Evolutionary conservation across 371 early-diverging fungal species (phyloP), one percentile per base, ranked within the genome.

Genomic region (Polyrhizophydium stewartii): DNA sequence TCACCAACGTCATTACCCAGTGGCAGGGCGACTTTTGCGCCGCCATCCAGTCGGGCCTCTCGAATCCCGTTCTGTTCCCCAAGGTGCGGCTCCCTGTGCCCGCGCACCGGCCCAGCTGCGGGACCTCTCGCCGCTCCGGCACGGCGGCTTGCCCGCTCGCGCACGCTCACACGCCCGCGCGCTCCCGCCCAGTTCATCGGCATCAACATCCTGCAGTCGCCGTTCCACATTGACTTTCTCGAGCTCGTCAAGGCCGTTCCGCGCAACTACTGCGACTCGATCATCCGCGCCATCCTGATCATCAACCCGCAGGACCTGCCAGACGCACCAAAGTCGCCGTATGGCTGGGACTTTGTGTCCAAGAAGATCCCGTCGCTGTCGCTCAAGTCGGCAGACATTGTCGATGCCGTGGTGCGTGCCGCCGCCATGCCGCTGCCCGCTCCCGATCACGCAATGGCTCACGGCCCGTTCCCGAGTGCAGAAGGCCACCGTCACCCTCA

Each of bases 261-360:
- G 5, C 47, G 47, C 56, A 63, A 60, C 46, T 77, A 77, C 56
- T 72, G 65, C 53, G 74, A 77, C 49, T 59, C 74, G 3, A 41
- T 77, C 27, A 55, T 73, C 16, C 61, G 67, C 24, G 64, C 77
- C 9, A 32, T 77, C 1, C 65, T 72, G 21, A 61, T 77, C 28
- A 56, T 72, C 27, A 55, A 72, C 30, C 77, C 77, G 9, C 71
- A 72, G n/a, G 75, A 74, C 3, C 47, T 74, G 13, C 71, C 73
- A 21, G 77, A 72, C 31, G 43, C 62, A 24, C 71, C 64, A n/a
- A 69, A 70, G 41, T 73, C 73, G 5, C 77, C 74, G 0, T 77
- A 64, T 49, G 74, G 75, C 22, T 77, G 68, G 68, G 75, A 74
- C 19, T 56, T 58, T 38, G 62, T 74, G 41, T 40, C 67, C 22